phyloP scores from a whole-genome alignment of 2,329 filamentous ascomycete genomes.

The Alternaria consortialis region DNA sequence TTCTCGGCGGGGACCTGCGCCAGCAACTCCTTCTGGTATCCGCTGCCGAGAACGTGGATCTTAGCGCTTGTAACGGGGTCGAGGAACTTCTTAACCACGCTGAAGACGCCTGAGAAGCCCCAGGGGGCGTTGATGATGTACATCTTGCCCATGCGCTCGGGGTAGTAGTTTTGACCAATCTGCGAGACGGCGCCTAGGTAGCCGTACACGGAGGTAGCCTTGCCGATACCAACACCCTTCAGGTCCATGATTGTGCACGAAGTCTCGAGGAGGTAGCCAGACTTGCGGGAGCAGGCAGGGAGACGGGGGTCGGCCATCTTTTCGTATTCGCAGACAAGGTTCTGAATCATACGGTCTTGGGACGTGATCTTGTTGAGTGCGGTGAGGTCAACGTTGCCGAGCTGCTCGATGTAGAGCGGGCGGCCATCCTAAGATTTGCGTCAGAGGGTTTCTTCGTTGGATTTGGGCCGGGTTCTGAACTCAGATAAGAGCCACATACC shows the following conservation, averaged over 20 bases:
- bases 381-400: constrained; percentile 89
- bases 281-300: constrained; percentile 93
- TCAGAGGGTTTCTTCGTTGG: constrained; percentile 13
- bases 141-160: constrained; percentile 92
- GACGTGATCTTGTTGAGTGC: constrained; percentile 94
- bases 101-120: constrained; percentile 90
- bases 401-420: constrained; percentile 95
- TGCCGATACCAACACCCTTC: constrained; percentile 88
- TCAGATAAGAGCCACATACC: constrained; percentile 48
- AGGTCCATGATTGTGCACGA: constrained; percentile 99
- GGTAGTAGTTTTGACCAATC: constrained; percentile 99
- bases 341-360: constrained; percentile 91
- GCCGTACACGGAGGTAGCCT: constrained; percentile 82
- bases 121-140: constrained; percentile 98
- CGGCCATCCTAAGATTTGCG: constrained; percentile 77
- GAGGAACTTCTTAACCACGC: constrained; percentile 88
- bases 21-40: constrained; percentile 85
- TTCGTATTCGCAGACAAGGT: constrained; percentile 98
- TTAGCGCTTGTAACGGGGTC: constrained; percentile 97
- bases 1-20: constrained; percentile 89
- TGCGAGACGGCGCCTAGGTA: constrained; percentile 86
- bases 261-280: constrained; percentile 89
- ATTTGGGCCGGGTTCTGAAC: neutral
- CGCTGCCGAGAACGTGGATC: constrained; percentile 86
- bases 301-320: constrained; percentile 92